A percentile compares a stretch with the other conserved stretches of the same genome.
Conservation (phyloP, 2,329 filamentous ascomycete species). For the Aureobasidium sp. region DNA sequence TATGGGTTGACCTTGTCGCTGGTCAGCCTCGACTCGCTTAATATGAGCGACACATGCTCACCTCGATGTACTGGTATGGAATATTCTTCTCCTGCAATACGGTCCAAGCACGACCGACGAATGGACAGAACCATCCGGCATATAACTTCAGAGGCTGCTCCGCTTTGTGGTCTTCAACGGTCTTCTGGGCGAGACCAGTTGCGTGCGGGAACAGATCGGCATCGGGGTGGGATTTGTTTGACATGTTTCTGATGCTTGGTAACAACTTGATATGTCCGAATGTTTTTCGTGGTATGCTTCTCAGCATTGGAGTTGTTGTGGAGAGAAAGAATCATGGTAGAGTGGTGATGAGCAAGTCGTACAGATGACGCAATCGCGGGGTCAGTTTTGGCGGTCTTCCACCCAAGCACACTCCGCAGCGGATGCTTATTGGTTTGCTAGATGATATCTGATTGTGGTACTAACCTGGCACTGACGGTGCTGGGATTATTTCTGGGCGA, state of each 20-base stretch:
- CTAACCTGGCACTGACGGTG: not conserved
- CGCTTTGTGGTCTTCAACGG: slow-evolving; percentile 24
- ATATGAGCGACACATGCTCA: slow-evolving; percentile 26
- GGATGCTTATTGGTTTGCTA: not conserved
- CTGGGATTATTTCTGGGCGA: not conserved
- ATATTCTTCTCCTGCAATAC: slow-evolving; percentile 65
- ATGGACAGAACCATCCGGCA: slow-evolving; percentile 43
- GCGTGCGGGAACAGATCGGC: slow-evolving; percentile 37
- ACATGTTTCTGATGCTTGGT: not conserved
- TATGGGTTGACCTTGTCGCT: slow-evolving; percentile 63
- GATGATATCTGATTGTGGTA: not conserved
- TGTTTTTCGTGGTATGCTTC: not conserved
- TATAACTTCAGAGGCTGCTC: slow-evolving; percentile 26
- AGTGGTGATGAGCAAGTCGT: not conserved
- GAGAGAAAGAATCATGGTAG: not conserved
- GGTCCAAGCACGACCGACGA: slow-evolving; percentile 64
- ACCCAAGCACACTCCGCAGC: not conserved
- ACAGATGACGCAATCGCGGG: slow-evolving; percentile 10
- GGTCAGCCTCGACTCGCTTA: not conserved
- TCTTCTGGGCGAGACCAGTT: slow-evolving; percentile 34
- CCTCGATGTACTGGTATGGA: slow-evolving; percentile 49
- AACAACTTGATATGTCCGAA: too few relatives aligned
- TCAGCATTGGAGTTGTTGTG: not conserved
- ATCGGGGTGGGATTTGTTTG: slow-evolving; percentile 27
- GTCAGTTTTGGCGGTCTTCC: not conserved